Evolutionary conservation across 495 filamentous ascomycete species (phyloP).

Genomic region (Aspergillus conjunctus): DNA sequence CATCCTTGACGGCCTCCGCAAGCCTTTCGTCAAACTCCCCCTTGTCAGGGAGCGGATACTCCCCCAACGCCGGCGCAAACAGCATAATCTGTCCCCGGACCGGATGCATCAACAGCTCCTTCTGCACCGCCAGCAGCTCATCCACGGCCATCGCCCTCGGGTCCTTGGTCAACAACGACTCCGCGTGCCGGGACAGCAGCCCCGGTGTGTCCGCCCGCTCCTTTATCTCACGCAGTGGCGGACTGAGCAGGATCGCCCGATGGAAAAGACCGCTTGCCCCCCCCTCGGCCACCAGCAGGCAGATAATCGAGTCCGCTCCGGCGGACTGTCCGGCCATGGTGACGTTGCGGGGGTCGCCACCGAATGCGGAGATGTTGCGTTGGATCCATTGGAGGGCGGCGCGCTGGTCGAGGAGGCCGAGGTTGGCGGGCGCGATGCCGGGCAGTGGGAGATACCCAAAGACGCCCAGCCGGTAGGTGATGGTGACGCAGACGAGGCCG

Average conservation of each 20-base stretch:
- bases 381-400: constrained; percentile 51
- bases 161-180: background rate
- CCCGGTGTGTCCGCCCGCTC: constrained; percentile 1
- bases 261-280: background rate
- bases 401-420: constrained; percentile 44
- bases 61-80: constrained; percentile 4
- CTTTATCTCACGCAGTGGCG: constrained; percentile 2
- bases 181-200: too few species aligned
- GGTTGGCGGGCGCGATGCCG: constrained; percentile 23
- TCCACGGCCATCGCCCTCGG: background rate
- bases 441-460: constrained; percentile 2
- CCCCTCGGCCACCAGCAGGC: background rate
- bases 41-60: background rate
- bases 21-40: constrained; percentile 1
- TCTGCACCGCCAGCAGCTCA: constrained; percentile 2
- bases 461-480: constrained; percentile 3
- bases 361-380: constrained; percentile 47
- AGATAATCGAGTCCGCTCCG: constrained; percentile 27
- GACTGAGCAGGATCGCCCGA: background rate
- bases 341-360: constrained; percentile 47
- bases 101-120: constrained; percentile 3
- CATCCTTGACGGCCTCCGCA: background rate
- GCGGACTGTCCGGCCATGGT: constrained; percentile 53
- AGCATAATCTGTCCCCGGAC: constrained; percentile 6
- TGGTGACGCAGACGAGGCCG: constrained; percentile 2